A percentile compares a stretch with the other conserved stretches of the same genome.
phyloP scores from a whole-genome alignment of 352 stramenopile species.

The Globisporangium radiosum region DNA sequence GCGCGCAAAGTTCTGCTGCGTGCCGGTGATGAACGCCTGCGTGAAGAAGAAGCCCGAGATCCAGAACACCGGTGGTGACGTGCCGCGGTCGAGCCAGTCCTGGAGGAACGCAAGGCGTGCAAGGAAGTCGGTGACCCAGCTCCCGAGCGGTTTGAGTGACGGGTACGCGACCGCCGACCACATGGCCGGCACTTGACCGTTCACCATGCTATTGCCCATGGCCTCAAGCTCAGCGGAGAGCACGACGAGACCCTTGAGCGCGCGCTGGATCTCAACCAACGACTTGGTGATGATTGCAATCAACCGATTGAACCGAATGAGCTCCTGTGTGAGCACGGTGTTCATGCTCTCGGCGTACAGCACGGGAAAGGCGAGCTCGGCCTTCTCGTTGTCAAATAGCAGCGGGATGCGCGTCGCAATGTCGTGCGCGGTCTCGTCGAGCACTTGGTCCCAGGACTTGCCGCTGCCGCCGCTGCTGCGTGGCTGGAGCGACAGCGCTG shows the following conservation, averaged over 20 bases:
- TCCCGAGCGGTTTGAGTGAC: constrained; percentile 89
- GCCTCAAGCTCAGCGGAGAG: constrained; percentile 90
- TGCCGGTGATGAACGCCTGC: constrained; percentile 92
- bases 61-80: constrained; percentile 87
- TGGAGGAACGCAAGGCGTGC: constrained; percentile 74
- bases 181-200: constrained; percentile 81
- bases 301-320: constrained; percentile 90
- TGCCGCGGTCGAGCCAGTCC: constrained; percentile 72
- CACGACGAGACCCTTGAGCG: constrained; percentile 90
- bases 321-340: constrained; percentile 86
- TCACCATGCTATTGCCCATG: constrained; percentile 92
- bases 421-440: constrained; percentile 84
- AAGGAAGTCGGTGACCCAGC: constrained; percentile 90
- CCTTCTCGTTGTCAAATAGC: constrained; percentile 89
- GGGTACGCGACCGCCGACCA: constrained; percentile 87
- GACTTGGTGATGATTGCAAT: constrained; percentile 68
- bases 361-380: constrained; percentile 79
- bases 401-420: constrained; percentile 68
- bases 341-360: constrained; percentile 87
- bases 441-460: constrained; percentile 87
- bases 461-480: constrained; percentile 66
- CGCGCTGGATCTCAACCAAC: constrained; percentile 86
- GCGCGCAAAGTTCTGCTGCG: constrained; percentile 90
- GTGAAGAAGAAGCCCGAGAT: constrained; percentile 94
- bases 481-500: constrained; percentile 86